Base-by-base conservation (phyloP, 371 early-diverging fungal species). In the Circinella umbellata region DNA sequence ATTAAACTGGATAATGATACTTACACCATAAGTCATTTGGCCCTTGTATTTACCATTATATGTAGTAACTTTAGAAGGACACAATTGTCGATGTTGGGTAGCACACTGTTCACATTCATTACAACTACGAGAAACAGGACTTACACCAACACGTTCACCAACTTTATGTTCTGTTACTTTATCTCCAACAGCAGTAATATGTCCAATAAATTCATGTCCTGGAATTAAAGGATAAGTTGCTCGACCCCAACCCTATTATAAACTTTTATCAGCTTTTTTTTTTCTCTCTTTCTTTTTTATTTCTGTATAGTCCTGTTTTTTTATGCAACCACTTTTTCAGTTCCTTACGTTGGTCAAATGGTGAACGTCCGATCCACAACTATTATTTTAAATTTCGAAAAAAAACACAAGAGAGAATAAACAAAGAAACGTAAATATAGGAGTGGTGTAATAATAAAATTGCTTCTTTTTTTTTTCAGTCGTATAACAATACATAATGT, bases 161-260 rank as follows among this genome's bases (percentile, higher is more conserved):
- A 93, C 68, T 27, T 78, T 61, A 39, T 88, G 66, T 13, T 85
- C 62, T 2, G 70, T 74, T 3, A 88, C 88, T 36, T 73, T 55
- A 4, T 64, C 69, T 17, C 93, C 93, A 18, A 79, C 74, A 7
- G 83, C 81, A n/a, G 86, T 81, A 10, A 92, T 81, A 53, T 73
- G 79, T 42, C 92, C 92, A 67, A 93, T 79, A 38, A 93, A 87
- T 76, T 92, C 92, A 73, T 94, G 94, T n/a, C 94, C 94, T 39
- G 88, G 86, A 62, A 93, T 86, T 20, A 88, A 79, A 3, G 93
- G 93, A 63, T 67, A 82, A 1, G 46, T 73, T 13, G 82, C 78
- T 37, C 82, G 67, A 47, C 76, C 73, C 82, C 82, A 82, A 15
- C 82, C 82, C 82, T 82, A 70, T 38, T 70, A 85, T 70, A 64